phyloP scores from a whole-genome alignment of 2,329 filamentous ascomycete genomes.

The Penicillium rolfsii region DNA sequence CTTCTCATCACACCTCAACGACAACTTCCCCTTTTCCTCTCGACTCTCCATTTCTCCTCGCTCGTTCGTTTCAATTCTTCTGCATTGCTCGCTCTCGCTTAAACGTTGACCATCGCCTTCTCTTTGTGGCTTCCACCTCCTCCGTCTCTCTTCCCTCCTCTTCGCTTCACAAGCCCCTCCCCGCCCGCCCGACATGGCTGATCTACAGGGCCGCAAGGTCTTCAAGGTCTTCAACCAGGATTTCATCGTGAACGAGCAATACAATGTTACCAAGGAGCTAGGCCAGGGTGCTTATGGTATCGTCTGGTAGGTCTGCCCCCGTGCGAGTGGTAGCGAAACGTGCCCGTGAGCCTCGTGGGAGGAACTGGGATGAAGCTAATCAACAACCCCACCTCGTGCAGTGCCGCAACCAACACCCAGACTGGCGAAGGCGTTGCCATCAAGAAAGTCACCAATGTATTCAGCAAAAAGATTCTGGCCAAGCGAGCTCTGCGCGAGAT shows the following conservation, averaged over 20 bases:
- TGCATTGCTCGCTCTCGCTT: not conserved
- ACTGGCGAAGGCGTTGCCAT: constrained; percentile 94
- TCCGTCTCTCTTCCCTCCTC: constrained; percentile 14
- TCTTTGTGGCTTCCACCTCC: not conserved
- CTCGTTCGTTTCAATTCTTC: not conserved
- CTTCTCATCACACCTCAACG: constrained; percentile 25
- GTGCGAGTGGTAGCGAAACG: not conserved
- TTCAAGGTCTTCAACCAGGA: constrained; percentile 99
- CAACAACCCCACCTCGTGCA: constrained; percentile 42
- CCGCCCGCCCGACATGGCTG: constrained; percentile 53
- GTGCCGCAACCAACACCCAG: constrained; percentile 88
- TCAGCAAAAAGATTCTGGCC: constrained; percentile 99
- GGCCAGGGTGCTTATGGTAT: constrained; percentile 98
- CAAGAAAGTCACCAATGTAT: constrained; percentile 99
- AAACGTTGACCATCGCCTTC: not conserved
- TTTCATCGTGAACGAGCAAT: constrained; percentile 96
- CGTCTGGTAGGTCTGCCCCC: constrained; percentile 72
- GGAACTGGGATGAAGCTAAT: not conserved
- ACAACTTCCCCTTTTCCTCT: constrained; percentile 17
- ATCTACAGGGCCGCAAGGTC: constrained; percentile 76
- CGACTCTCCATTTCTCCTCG: not conserved
- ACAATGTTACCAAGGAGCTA: constrained; percentile 97
- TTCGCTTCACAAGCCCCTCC: not conserved
- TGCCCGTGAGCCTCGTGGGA: not conserved
- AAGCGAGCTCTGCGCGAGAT: constrained; percentile 98